Evolutionary conservation across 139 green algal species (phyloP), one percentile per base, ranked within the genome.

Genomic region (Chlamydomonas applanata): DNA sequence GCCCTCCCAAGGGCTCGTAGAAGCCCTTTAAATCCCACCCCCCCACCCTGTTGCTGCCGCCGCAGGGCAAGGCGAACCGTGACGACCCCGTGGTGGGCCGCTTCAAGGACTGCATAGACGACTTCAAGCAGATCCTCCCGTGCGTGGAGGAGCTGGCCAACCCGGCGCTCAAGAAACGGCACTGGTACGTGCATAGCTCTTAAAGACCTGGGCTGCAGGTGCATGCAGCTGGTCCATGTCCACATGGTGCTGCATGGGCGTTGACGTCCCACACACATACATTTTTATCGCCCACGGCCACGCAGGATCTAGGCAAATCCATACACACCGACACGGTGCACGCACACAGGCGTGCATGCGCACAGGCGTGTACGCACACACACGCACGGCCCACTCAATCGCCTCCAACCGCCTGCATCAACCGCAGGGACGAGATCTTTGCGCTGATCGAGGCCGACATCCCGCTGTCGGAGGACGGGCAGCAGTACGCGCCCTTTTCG

Each of bases 61-160:
- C n/a, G 16, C 59, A 67, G 34, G 61, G 67, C 67, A 73, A 73
- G 25, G 29, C 22, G 45, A 29, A 35, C 35, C 17, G 46, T n/a
- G 73, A 88, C 52, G 85, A 92, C 68, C 45, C 57, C 27, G 87
- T 94, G 52, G 62, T 63, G 33, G 32, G 14, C 0, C 77, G 85
- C 27, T 79, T 94, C 68, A 91, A 90, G 75, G 87, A 93, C 57
- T 81, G 82, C 35, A 82, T 94, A 56, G 89, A 94, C 30, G 83
- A 93, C 53, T 92, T 93, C 82, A 92, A 92, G 79, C 79, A 89
- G 78, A 76, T 88, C 49, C 53, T 89, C 74, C 83, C 83, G 24
- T 67, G 85, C 45, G 74, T 86, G 46, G 87, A 92, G 76, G 85
- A 90, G 79, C 75, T 92, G 27, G 82, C 80, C 62, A 92, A 94